Evolutionary conservation across 495 filamentous ascomycete species (phyloP).

Genomic region (Evernia prunastri): DNA sequence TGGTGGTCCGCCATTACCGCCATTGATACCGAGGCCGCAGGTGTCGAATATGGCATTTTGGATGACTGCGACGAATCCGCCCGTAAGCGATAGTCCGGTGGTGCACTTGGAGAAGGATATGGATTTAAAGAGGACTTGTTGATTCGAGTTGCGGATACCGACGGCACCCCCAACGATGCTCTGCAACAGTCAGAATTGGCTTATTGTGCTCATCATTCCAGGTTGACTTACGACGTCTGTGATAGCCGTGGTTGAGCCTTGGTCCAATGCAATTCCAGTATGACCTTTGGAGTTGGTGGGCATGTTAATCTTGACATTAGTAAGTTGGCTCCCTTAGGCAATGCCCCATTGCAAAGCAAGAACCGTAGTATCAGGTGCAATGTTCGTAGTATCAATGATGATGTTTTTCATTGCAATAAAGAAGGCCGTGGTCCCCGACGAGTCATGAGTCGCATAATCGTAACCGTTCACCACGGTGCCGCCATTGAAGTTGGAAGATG

Average conservation of each 20-base stretch:
- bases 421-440: conserved; percentile 37
- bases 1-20: conserved; percentile 24
- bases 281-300: conserved; percentile 45
- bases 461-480: conserved; percentile 18
- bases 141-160: conserved; percentile 44
- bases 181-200: conserved; percentile 27
- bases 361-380: conserved; percentile 28
- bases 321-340: conserved; percentile 61
- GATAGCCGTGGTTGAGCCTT: conserved; percentile 47
- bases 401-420: conserved; percentile 42
- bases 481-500: background rate
- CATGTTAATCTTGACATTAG: conserved; percentile 70
- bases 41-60: conserved; percentile 35
- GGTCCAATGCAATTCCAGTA: conserved; percentile 61
- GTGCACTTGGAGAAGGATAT: conserved; percentile 38
- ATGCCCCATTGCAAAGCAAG: conserved; percentile 55
- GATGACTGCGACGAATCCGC: conserved; percentile 39
- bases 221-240: conserved; percentile 41
- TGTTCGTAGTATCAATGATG: conserved; percentile 34
- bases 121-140: conserved; percentile 49
- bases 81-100: conserved; percentile 36
- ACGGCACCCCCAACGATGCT: conserved; percentile 44
- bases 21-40: conserved; percentile 34
- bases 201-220: background rate
- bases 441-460: conserved; percentile 25